These are phyloP conservation scores for Solanum chilense DNA, from an alignment of 257 asterid genomes.

Conservation along the genomic window DNA sequence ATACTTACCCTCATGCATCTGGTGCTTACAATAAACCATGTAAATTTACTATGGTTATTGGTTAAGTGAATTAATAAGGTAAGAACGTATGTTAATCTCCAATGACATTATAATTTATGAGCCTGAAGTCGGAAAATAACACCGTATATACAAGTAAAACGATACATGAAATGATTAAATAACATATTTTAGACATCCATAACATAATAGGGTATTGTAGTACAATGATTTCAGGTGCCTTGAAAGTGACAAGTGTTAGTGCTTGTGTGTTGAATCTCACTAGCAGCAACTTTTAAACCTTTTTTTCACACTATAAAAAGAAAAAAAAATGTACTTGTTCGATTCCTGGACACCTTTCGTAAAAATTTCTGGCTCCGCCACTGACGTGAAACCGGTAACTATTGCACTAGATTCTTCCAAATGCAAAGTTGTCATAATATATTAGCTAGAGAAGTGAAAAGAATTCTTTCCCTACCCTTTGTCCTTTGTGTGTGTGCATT, in stretches of 20 bases:
- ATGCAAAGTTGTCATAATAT: neutral
- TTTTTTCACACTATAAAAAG: too few relatives aligned
- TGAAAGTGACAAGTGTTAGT: too few relatives aligned
- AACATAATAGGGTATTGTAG: too few relatives aligned
- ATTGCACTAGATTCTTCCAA: neutral
- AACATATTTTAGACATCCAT: too few relatives aligned
- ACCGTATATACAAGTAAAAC: too few relatives aligned
- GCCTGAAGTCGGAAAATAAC: neutral
- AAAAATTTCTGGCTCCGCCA: too few relatives aligned
- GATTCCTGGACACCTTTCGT: too few relatives aligned
- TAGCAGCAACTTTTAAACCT: too few relatives aligned
- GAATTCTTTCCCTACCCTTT: neutral
- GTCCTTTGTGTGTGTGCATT: neutral
- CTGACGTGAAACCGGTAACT: neutral
- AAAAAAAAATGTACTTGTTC: too few relatives aligned
- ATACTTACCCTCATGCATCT: neutral
- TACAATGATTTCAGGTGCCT: too few relatives aligned
- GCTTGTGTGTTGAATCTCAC: too few relatives aligned
- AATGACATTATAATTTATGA: neutral
- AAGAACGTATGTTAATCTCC: neutral
- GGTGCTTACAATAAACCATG: neutral
- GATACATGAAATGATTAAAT: too few relatives aligned
- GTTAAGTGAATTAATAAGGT: neutral
- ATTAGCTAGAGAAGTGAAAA: neutral
- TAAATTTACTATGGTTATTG: neutral